phyloP scores from a whole-genome alignment of 306 rosid genomes.

The Casuarina glauca region DNA sequence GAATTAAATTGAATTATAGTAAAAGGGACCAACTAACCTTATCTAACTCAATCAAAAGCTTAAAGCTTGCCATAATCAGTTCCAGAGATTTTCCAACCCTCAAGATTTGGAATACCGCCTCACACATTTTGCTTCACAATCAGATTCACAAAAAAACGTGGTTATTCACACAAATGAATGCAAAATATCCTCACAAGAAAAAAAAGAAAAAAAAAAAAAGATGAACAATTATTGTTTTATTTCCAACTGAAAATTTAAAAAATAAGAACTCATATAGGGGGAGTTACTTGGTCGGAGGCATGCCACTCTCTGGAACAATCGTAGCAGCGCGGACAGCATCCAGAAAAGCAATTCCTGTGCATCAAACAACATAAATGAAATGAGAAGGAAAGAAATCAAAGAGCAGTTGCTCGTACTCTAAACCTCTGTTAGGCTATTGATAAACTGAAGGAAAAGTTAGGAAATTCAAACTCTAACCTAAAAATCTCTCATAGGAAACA shows the following conservation, averaged over 20 bases:
- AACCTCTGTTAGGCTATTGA: not conserved
- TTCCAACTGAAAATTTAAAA: not conserved
- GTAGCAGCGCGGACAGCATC: constrained; percentile 77
- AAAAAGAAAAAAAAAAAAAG: not conserved
- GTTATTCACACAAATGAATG: not conserved
- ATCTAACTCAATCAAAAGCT: constrained; percentile 66
- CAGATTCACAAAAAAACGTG: constrained; percentile 9
- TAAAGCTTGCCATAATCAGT: constrained; percentile 46
- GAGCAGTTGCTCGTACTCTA: not conserved
- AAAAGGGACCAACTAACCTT: constrained; percentile 35
- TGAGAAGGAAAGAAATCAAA: not conserved
- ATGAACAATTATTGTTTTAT: not conserved
- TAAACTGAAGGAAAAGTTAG: not conserved
- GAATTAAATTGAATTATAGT: not conserved
- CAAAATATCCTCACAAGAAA: too few relatives aligned
- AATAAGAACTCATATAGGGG: not conserved
- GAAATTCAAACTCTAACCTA: not conserved
- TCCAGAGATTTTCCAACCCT: constrained; percentile 47
- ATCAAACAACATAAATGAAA: constrained; percentile 13
- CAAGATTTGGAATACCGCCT: constrained; percentile 43
- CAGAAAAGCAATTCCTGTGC: constrained; percentile 67
- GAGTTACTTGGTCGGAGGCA: constrained; percentile 53
- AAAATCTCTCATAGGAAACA: constrained; percentile 2
- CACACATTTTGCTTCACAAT: constrained; percentile 38
- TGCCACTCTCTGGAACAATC: constrained; percentile 48